Percentiles rank a stretch among this genome's conserved stretches.
These are phyloP conservation scores for Agaricus bisporus DNA, from an alignment of 768 basidiomycete genomes.

Conservation along the genomic window DNA sequence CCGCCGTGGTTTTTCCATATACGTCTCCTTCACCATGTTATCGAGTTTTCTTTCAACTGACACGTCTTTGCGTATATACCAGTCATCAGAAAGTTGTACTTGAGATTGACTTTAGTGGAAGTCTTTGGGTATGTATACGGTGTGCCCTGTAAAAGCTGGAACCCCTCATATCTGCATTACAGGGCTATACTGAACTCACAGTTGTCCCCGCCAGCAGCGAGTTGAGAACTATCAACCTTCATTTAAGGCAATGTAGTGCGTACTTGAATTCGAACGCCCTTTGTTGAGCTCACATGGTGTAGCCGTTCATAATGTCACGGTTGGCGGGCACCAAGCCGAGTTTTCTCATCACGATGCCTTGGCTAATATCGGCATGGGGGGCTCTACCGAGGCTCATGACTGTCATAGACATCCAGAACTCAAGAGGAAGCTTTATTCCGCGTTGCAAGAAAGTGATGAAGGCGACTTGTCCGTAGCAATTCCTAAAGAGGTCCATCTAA, in stretches of 20 bases:
- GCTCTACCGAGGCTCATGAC: constrained; percentile 53
- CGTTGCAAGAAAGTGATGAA: constrained; percentile 86
- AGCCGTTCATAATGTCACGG: constrained; percentile 73
- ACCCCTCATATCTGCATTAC: constrained; percentile 17
- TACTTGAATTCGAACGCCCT: constrained; percentile 9
- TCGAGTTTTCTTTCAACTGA: constrained; percentile 27
- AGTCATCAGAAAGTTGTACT: constrained; percentile 95
- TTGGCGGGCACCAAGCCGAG: constrained; percentile 66
- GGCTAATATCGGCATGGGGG: constrained; percentile 52
- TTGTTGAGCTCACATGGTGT: constrained; percentile 16
- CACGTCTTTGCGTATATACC: constrained; percentile 51
- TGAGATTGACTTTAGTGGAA: constrained; percentile 88
- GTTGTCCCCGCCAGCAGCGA: constrained; percentile 75
- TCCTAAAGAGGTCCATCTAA: constrained; percentile 64
- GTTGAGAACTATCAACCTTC: constrained; percentile 79
- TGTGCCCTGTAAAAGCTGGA: constrained; percentile 3
- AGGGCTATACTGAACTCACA: constrained; percentile 95
- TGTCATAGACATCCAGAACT: constrained; percentile 88
- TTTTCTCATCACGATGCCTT: constrained; percentile 78
- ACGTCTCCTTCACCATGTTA: constrained; percentile 42
- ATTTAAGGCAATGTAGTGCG: constrained; percentile 85
- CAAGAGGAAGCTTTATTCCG: constrained; percentile 87
- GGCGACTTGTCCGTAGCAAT: constrained; percentile 92
- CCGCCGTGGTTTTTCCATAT: constrained; percentile 87
- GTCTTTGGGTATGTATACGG: constrained; percentile 60